Evolutionary conservation across 179 eudicot genomes (phyloP), one percentile per base, ranked within the genome.

Genomic region (Beta macrorhiza): DNA sequence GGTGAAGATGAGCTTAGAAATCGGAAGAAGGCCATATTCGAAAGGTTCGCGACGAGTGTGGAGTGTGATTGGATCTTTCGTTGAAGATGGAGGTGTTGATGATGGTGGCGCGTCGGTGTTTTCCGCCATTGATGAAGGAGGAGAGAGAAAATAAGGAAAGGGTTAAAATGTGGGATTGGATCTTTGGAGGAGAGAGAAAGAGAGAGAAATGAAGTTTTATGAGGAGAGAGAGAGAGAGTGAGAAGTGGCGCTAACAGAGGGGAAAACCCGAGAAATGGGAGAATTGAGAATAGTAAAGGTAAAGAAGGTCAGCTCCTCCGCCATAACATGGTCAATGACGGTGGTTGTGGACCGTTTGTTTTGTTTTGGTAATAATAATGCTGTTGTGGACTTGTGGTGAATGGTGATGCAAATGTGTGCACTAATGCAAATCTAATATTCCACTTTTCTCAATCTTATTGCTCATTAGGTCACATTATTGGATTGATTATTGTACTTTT

Each of bases 1-100:
- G 81, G 91, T 32, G 94, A 91, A 94, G 86, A 94, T 89, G 83
- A 94, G 93, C 57, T 94, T 94, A 42, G 93, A 92, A 76, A 94
- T 85, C 1, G 98, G 97, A 51, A 92, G 83, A 64, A 92, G 93
- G n/a, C 93, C 97, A 78, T 92, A 89, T 76, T 92, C 97, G 84
- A 91, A 92, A 0, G 92, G 89, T 71, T 89, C 97, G 0, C 94
- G 88, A 8, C 97, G 90, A 0, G 91, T 88, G 84, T 84, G 91
- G 62, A 92, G 81, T n/a, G 83, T 80, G 72, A 78, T 72, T 17
- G 82, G 59, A 72, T 84, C 59, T 74, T 22, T 37, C 49, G 22
- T 16, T 45, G 89, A 79, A 13, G 89, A 32, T 7, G 87, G 61
- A 1, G 80, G 49, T 1, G 79, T 16, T 6, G 78, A 37, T 25